Conservation (phyloP, 2,329 filamentous ascomycete genomes). For the Macrophomina phaseolina region DNA sequence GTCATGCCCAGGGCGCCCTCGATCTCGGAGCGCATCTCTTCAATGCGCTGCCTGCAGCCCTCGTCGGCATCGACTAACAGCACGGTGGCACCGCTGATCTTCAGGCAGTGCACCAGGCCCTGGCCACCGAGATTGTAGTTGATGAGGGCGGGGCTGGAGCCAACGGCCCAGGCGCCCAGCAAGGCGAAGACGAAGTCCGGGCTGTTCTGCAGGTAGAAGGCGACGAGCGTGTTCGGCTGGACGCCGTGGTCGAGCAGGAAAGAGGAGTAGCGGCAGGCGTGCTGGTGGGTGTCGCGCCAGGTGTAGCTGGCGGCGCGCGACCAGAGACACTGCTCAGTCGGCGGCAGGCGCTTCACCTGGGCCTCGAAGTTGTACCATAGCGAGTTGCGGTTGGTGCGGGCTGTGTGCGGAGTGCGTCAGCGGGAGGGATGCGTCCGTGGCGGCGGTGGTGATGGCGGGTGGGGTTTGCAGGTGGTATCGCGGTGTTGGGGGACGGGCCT, state of each 20-base stretch:
- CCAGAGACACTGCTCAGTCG: slow-evolving; percentile 47
- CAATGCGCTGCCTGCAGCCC: slow-evolving; percentile 43
- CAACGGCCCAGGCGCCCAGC: slow-evolving; percentile 62
- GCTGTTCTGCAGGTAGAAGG: slow-evolving; percentile 71
- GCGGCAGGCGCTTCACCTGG: slow-evolving; percentile 49
- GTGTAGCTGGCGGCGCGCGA: slow-evolving; percentile 64
- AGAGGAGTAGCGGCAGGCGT: slow-evolving; percentile 44
- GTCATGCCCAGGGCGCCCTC: slow-evolving; percentile 64
- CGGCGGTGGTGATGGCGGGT: too few relatives aligned
- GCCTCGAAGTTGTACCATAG: slow-evolving; percentile 71
- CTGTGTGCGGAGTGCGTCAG: not conserved
- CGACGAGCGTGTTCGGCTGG: slow-evolving; percentile 65
- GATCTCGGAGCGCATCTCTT: slow-evolving; percentile 55
- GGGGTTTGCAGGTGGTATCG: not conserved
- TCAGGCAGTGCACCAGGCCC: slow-evolving; percentile 69
- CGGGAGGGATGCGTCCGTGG: too few relatives aligned
- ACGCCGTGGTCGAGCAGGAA: slow-evolving; percentile 54
- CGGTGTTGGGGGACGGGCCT: slow-evolving; percentile 28
- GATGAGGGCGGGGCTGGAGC: slow-evolving; percentile 72
- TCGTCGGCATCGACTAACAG: slow-evolving; percentile 64
- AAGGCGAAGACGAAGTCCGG: slow-evolving; percentile 71
- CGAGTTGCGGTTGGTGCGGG: slow-evolving; percentile 55
- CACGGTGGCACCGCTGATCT: slow-evolving; percentile 61
- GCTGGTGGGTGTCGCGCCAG: slow-evolving; percentile 45
- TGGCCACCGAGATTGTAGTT: slow-evolving; percentile 72